Conservation (phyloP, 805 yeast genomes). For the Limtongia smithiae region DNA sequence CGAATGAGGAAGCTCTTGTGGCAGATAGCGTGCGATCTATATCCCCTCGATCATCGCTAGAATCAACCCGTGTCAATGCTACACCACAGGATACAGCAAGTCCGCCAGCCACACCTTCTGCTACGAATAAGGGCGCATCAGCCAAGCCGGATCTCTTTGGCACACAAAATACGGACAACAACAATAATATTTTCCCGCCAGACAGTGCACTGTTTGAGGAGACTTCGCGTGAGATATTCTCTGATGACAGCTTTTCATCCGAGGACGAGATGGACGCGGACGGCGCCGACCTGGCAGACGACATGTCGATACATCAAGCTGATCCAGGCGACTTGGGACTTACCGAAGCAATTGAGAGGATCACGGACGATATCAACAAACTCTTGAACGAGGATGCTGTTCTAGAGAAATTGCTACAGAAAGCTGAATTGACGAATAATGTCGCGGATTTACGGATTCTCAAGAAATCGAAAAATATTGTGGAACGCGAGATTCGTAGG, state of each 20-base stretch:
- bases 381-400: conserved; percentile 61
- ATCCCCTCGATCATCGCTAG: conserved; percentile 20
- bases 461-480: conserved; percentile 60
- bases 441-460: conserved; percentile 63
- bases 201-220: conserved; percentile 28
- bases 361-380: conserved; percentile 60
- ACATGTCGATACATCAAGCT: conserved; percentile 46
- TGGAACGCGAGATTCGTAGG: conserved; percentile 66
- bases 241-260: conserved; percentile 28
- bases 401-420: conserved; percentile 62
- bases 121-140: neutral
- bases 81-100: conserved; percentile 3
- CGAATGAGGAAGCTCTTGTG: conserved; percentile 1
- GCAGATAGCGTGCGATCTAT: neutral
- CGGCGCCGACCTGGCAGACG: conserved; percentile 32
- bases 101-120: conserved; percentile 1
- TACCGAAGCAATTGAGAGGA: conserved; percentile 23
- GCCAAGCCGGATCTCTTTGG: conserved; percentile 28
- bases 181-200: conserved; percentile 21
- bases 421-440: conserved; percentile 83
- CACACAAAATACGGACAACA: conserved; percentile 2
- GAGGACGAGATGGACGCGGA: conserved; percentile 34
- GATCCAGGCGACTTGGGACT: conserved; percentile 68
- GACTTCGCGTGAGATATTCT: conserved; percentile 27
- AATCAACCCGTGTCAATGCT: conserved; percentile 7